A percentile compares a stretch with the other conserved stretches of the same genome.
Evolutionary conservation across 169 alveolate species (phyloP).

Genomic region (Plasmodium ovale): DNA sequence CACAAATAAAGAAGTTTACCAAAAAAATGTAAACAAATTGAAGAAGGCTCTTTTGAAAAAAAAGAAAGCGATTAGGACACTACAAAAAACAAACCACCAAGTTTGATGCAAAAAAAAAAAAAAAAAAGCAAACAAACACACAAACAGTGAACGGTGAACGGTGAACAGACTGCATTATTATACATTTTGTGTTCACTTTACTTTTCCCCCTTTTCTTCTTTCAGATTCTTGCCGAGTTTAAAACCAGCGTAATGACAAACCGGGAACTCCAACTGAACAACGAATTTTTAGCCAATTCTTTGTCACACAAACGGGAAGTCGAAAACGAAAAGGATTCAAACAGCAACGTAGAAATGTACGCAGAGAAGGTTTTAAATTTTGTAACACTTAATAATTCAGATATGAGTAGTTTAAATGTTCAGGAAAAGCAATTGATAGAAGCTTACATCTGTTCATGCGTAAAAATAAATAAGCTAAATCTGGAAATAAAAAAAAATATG

Average conservation of each 20-base stretch:
- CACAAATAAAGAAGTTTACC: slow-evolving; percentile 1
- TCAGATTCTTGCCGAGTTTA: slow-evolving; percentile 35
- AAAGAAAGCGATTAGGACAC: slow-evolving; percentile 6
- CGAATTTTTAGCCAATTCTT: slow-evolving; percentile 8
- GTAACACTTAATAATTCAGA: slow-evolving; percentile 12
- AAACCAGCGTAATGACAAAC: slow-evolving; percentile 15
- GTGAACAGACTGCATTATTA: background rate
- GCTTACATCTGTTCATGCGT: slow-evolving; percentile 67
- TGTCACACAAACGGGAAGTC: slow-evolving; percentile 14
- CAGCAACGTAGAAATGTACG: slow-evolving; percentile 16
- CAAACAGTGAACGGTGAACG: background rate
- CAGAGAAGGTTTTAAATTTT: slow-evolving; percentile 37
- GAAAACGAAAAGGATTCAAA: background rate
- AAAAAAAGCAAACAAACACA: background rate
- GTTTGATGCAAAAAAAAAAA: background rate
- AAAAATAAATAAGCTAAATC: slow-evolving; percentile 35
- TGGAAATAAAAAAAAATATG: slow-evolving; percentile 28
- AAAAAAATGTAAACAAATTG: slow-evolving; percentile 2
- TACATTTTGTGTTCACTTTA: background rate
- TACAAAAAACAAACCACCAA: slow-evolving; percentile 6
- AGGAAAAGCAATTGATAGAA: slow-evolving; percentile 64
- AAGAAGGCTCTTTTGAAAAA: slow-evolving; percentile 11
- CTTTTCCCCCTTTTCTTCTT: background rate
- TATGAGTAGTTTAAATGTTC: slow-evolving; percentile 24
- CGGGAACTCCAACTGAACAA: slow-evolving; percentile 32